A percentile compares a stretch with the other conserved stretches of the same genome.
phyloP scores from a whole-genome alignment of 257 asterid species.

The Solanum phureja region DNA sequence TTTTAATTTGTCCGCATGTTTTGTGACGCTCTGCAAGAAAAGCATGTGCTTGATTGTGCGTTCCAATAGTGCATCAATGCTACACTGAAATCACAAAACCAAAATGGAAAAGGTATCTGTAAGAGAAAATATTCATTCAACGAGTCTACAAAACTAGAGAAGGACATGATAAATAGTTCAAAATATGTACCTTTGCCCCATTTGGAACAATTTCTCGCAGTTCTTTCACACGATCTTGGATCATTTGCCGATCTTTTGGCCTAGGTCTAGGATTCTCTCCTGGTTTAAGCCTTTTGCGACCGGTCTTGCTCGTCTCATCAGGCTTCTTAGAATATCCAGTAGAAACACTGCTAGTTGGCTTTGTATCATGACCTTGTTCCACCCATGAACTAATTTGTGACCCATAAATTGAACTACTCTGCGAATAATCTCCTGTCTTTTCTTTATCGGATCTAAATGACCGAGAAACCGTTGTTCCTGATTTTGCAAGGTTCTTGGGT shows the following conservation, averaged over 20 bases:
- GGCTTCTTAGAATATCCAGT: slow-evolving; percentile 58
- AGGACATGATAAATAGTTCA: background rate
- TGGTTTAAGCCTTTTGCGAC: slow-evolving; percentile 78
- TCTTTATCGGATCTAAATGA: slow-evolving; percentile 32
- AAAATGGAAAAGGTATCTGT: background rate
- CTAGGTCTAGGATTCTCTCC: slow-evolving; percentile 94
- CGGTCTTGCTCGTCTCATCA: slow-evolving; percentile 46
- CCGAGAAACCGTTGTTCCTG: slow-evolving; percentile 32
- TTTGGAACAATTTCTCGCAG: slow-evolving; percentile 88
- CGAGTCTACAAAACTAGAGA: background rate
- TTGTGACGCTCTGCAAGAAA: slow-evolving; percentile 86
- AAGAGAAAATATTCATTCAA: background rate
- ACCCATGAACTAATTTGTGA: slow-evolving; percentile 74
- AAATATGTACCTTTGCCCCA: slow-evolving; percentile 61
- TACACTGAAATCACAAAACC: slow-evolving; percentile 55
- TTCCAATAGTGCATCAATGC: slow-evolving; percentile 91
- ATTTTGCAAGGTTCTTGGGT: slow-evolving; percentile 36
- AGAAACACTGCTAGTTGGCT: slow-evolving; percentile 46
- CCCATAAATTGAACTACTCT: slow-evolving; percentile 54
- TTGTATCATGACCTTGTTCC: slow-evolving; percentile 36
- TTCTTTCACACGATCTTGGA: slow-evolving; percentile 94
- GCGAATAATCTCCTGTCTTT: slow-evolving; percentile 37
- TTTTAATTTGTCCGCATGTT: slow-evolving; percentile 85
- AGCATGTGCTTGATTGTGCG: slow-evolving; percentile 93
- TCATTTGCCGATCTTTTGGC: slow-evolving; percentile 97